phyloP scores from a whole-genome alignment of 352 stramenopile genomes.

The Pythium myriotylum region DNA sequence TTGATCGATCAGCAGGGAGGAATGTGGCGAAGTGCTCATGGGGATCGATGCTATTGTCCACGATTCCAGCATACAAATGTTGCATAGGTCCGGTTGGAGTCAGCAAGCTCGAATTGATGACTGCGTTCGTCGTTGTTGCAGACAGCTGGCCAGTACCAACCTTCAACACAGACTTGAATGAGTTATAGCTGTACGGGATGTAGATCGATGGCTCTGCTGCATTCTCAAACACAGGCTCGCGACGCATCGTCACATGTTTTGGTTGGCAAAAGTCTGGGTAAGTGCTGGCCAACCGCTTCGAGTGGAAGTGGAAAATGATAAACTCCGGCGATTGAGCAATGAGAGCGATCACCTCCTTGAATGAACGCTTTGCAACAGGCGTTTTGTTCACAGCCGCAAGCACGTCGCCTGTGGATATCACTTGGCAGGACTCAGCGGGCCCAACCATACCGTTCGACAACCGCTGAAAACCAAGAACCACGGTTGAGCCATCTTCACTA shows the following conservation, averaged over 20 bases:
- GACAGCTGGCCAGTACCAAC: slow-evolving; percentile 36
- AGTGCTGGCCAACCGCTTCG: slow-evolving; percentile 52
- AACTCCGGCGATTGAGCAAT: slow-evolving; percentile 65
- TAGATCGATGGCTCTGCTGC: slow-evolving; percentile 50
- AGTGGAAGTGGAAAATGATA: slow-evolving; percentile 87
- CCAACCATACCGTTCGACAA: slow-evolving; percentile 74
- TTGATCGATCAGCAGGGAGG: slow-evolving; percentile 46
- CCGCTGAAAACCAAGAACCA: slow-evolving; percentile 82
- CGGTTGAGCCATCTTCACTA: slow-evolving; percentile 53
- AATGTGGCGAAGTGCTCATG: slow-evolving; percentile 91
- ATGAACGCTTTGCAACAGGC: slow-evolving; percentile 53
- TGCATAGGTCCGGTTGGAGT: slow-evolving; percentile 85
- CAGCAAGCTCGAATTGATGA: slow-evolving; percentile 60
- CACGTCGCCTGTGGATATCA: slow-evolving; percentile 72
- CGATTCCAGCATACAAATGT: slow-evolving; percentile 82
- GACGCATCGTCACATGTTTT: slow-evolving; percentile 52
- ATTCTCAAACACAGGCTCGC: slow-evolving; percentile 40
- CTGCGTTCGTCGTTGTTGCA: slow-evolving; percentile 27
- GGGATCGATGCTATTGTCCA: slow-evolving; percentile 90
- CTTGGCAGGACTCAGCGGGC: slow-evolving; percentile 71
- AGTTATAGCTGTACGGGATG: slow-evolving; percentile 73
- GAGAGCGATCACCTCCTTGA: slow-evolving; percentile 78
- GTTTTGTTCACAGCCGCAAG: slow-evolving; percentile 81
- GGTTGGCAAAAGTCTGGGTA: slow-evolving; percentile 75
- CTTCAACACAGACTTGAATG: slow-evolving; percentile 63